A percentile compares a stretch with the other conserved stretches of the same genome.
phyloP scores from a whole-genome alignment of 257 asterid genomes.

The Solanum raphanifolium region DNA sequence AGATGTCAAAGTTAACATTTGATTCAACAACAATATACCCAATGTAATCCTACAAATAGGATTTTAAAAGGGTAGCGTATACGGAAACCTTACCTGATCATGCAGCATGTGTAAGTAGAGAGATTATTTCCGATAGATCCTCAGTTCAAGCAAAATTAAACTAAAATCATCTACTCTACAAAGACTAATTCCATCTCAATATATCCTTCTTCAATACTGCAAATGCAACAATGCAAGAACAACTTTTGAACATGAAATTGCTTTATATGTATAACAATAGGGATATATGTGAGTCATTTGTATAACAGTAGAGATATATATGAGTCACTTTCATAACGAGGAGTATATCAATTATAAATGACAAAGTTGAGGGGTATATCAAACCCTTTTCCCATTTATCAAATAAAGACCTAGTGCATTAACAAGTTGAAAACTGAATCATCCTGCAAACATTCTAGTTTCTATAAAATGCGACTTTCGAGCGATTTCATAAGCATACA shows the following conservation, averaged over 20 bases:
- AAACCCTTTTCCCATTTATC: no score
- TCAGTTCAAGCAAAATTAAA: background rate
- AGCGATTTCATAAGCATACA: background rate
- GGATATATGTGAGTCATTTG: no score
- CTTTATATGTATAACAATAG: no score
- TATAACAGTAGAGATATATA: no score
- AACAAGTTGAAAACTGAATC: background rate
- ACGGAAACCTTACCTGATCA: background rate
- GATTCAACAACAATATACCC: background rate
- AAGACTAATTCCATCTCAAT: background rate
- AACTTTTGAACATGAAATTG: background rate
- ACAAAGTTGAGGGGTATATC: no score
- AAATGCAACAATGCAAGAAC: no score
- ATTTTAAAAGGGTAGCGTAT: no score
- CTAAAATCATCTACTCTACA: background rate
- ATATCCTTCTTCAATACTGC: background rate
- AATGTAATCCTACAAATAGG: background rate
- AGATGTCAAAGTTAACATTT: background rate
- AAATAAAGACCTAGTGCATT: background rate
- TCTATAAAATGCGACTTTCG: background rate
- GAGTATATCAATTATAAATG: no score
- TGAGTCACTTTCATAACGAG: no score
- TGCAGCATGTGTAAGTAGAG: background rate
- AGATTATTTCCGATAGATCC: no score
- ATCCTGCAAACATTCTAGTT: background rate